These are phyloP conservation scores for Tricholoma sp. DNA, from an alignment of 768 basidiomycete species.

Conservation along the genomic window DNA sequence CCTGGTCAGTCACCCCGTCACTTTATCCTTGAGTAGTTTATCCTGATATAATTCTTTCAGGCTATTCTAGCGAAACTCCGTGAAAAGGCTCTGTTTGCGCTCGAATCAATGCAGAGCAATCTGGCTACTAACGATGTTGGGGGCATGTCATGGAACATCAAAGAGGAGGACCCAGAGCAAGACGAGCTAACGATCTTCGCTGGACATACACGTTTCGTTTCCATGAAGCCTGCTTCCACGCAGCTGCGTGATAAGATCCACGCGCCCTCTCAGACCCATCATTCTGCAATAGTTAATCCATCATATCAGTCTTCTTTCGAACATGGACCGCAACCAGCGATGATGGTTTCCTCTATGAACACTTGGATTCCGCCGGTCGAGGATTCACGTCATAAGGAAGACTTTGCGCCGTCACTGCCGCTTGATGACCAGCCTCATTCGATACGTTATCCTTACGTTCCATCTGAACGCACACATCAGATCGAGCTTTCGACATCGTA, in stretches of 20 bases:
- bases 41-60: slow-evolving; percentile 25
- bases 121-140: slow-evolving; percentile 20
- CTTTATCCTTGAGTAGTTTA: neutral
- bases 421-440: neutral
- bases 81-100: slow-evolving; percentile 61
- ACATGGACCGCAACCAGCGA: neutral
- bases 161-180: slow-evolving; percentile 43
- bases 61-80: slow-evolving; percentile 54
- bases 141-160: slow-evolving; percentile 46
- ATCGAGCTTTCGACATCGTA: neutral
- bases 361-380: neutral
- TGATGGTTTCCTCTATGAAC: neutral
- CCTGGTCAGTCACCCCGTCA: slow-evolving; percentile 36
- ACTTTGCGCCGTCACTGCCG: slow-evolving; percentile 1
- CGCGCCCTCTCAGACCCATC: slow-evolving; percentile 8
- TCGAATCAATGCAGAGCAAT: slow-evolving; percentile 39
- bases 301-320: neutral
- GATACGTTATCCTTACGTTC: slow-evolving; percentile 13
- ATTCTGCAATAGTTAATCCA: slow-evolving; percentile 1
- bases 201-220: slow-evolving; percentile 60
- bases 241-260: slow-evolving; percentile 7
- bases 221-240: slow-evolving; percentile 30
- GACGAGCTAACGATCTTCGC: slow-evolving; percentile 70
- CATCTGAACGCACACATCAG: slow-evolving; percentile 14
- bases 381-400: neutral